These are phyloP conservation scores for Ceratobasidium sp. DNA, from an alignment of 1,284 basidiomycete genomes.

Conservation along the genomic window DNA sequence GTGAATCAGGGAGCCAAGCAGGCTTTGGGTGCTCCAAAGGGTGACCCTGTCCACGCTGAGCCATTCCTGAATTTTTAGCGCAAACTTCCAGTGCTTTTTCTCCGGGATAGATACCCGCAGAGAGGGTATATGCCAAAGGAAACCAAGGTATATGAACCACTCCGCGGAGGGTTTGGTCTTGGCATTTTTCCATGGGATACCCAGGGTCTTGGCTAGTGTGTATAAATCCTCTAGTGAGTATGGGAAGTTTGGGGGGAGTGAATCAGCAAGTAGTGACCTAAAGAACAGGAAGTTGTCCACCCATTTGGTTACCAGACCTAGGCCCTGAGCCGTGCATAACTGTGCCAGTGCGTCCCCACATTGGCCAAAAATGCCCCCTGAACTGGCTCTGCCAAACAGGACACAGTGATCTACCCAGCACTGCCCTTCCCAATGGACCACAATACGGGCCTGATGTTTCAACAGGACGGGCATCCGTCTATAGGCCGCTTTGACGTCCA, in stretches of 20 bases:
- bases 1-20: constrained; percentile 32
- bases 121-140: constrained; percentile 8
- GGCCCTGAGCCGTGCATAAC: constrained; percentile 50
- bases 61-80: neutral
- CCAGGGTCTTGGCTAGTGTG: constrained; percentile 56
- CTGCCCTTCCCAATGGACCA: constrained; percentile 47
- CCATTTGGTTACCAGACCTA: constrained; percentile 56
- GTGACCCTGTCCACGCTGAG: neutral
- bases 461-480: constrained; percentile 53
- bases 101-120: constrained; percentile 25
- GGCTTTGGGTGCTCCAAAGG: neutral
- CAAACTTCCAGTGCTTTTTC: constrained; percentile 26
- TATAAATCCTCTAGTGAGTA: constrained; percentile 62
- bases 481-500: constrained; percentile 54
- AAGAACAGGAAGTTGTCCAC: constrained; percentile 59
- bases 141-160: constrained; percentile 17
- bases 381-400: constrained; percentile 53
- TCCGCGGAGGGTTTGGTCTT: constrained; percentile 7
- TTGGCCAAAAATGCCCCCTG: constrained; percentile 51
- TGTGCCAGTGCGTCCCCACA: constrained; percentile 51
- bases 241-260: neutral
- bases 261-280: constrained; percentile 45
- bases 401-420: constrained; percentile 51
- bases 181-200: constrained; percentile 25
- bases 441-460: constrained; percentile 54